Base-by-base conservation (phyloP, 1,139 yeast genomes). In the Diutina mesorugosa region DNA sequence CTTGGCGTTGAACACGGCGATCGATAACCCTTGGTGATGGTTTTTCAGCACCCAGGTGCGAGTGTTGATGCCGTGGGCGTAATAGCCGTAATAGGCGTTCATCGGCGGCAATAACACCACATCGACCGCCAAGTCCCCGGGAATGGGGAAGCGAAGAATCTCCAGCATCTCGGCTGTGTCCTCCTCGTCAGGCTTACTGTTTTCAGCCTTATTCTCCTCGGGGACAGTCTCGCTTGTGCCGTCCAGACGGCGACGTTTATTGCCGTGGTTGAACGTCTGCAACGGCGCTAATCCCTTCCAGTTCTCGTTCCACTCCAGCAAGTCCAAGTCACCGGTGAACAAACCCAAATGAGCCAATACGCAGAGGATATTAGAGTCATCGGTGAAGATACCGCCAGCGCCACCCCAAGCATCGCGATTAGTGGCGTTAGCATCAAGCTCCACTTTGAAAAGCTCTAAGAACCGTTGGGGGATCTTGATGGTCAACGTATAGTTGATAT, bases 331-430 rank as follows among this genome's bases (percentile, higher is more conserved):
- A 41, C 64, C 64, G 48, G 62, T 61, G 59, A 88, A 74, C 32
- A 85, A 73, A 0, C 97, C 97, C 60, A 81, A 71, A 65, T 93
- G 98, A 60, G 83, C 79, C 59, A 91, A 71, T 0, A 85, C 87
- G 2, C 88, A 77, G 51, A 93, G 77, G 4, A 91, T 72, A 66
- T 93, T 96, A 1, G 96, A 87, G 69, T 93, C 99, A 68, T 93
- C 98, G 1, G 97, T 88, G 68, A 91, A 93, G 2, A 93, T 74
- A 1, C 78, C 79, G 45, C 73, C 65, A 56, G 86, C 90, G 0
- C 96, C 89, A 2, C 99, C 99, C 98, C 98, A 93, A 1, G 90
- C 65, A 57, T 81, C 80, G 51, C 96, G 72, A 47, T 75, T 72
- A 35, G 69, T 70, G 58, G 77, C 35, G 10, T 48, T 75, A 16